Evolutionary conservation across 129 eudicot genomes (phyloP), one percentile per base, ranked within the genome.

Genomic region (Mikania micrantha): DNA sequence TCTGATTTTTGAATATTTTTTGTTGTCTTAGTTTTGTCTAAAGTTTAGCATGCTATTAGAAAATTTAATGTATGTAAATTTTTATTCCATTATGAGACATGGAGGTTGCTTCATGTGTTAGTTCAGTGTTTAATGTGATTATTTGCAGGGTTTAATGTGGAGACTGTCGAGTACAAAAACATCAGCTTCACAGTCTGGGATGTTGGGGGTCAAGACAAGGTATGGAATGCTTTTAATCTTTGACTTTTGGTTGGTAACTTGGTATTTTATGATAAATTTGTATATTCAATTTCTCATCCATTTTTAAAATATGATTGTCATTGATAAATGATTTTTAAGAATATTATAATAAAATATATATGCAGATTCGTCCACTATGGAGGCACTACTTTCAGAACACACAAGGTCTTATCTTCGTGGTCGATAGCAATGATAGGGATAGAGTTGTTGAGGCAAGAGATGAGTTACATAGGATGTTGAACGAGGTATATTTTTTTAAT

Each of bases 301-400:
- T 27, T 27, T 13, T 7, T n/a, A 10, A 54, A 54, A 27, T 24
- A 58, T 28, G 64, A 29, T n/a, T n/a, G 10, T 58, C 40, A 7
- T 29, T 53, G 63, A 61, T 71, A 32, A 29, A 2, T 19, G 9
- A 10, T 28, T 28, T 45, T 40, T 58, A 12, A 49, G 22, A 11
- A 7, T 41, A 12, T 36, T 59, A 35, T 32, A 10, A 2, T 5
- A 35, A 61, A 20, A 41, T 53, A 53, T 24, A 7, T 31, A 27
- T 54, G 73, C 82, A 90, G 99, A 94, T 89, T 76, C 99, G 97
- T 81, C 97, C 99, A 66, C 79, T 94, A 80, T 89, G 97, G 97
- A 94, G 99, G 90, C 99, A 94, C 74, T 94, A 94, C 73, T 94
- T 90, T 87, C 99, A 94, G 68, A 94, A 94, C 82, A 94, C 99